These are phyloP conservation scores for Populus euphratica DNA, from an alignment of 345 rosid species.

Conservation along the genomic window DNA sequence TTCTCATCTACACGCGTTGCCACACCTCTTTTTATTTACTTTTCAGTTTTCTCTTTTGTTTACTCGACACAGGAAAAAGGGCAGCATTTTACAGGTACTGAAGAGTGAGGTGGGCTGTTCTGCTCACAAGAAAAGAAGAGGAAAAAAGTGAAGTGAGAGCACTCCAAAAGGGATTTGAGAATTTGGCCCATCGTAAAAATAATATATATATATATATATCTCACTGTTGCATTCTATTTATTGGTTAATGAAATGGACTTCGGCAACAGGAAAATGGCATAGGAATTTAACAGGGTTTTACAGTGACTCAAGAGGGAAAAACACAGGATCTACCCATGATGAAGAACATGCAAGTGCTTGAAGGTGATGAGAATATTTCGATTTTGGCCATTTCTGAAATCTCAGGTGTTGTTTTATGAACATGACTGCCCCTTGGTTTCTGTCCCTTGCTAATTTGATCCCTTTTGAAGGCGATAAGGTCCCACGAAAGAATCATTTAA, in stretches of 20 bases:
- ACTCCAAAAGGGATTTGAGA: not conserved
- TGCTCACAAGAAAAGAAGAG: too few species aligned
- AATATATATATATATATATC: too few species aligned
- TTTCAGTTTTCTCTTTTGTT: not conserved
- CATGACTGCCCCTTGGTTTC: not conserved
- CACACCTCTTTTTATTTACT: not conserved
- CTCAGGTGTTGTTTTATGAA: not conserved
- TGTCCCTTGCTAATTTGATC: not conserved
- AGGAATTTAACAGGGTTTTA: too few species aligned
- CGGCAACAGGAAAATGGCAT: too few species aligned
- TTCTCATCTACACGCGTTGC: slow-evolving; percentile 16
- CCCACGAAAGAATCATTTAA: slow-evolving; percentile 15
- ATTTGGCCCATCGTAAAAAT: too few species aligned
- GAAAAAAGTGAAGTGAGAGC: not conserved
- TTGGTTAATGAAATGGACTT: too few species aligned
- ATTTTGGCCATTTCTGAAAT: not conserved
- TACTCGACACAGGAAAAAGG: not conserved
- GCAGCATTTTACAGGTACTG: not conserved
- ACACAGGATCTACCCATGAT: too few species aligned
- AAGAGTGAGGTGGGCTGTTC: not conserved
- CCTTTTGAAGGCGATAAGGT: not conserved
- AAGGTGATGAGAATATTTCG: not conserved
- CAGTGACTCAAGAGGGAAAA: too few species aligned
- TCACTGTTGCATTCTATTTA: too few species aligned
- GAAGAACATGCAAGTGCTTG: not conserved